Base-by-base conservation (phyloP, 2,329 filamentous ascomycete species). In the Fusarium nanum region DNA sequence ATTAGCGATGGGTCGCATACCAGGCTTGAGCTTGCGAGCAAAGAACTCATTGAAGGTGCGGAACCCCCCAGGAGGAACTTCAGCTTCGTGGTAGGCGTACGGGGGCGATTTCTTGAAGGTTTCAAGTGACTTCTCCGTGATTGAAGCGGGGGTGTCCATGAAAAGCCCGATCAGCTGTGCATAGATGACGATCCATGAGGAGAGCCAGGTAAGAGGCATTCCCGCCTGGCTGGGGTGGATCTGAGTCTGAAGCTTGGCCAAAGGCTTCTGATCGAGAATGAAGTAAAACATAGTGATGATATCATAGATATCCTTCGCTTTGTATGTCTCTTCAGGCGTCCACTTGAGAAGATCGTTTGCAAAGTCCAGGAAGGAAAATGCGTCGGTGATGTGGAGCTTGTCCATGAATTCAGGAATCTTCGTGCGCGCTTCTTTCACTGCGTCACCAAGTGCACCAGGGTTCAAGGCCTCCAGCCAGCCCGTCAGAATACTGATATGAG, bases 31-130 rank as follows among this genome's bases (percentile, higher is more conserved):
- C 12, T 63, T 60, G 2, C 37, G 60, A 6, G 60, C 25, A 7
- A 63, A 63, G 32, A 63, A 63, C 7, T 63, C 30, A 4, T 63
- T 63, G 3, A 63, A 63, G 13, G 60, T 63, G 1, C 57, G 60
- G 47, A 63, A 63, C 3, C 60, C 60, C 7, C 60, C 60, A 18
- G 25, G 22, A 7, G 60, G 60, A 7, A 63, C 22, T 9, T 62
- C 9, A 9, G 57, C 57, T 12, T 63, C 60, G 3, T 63, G 11
- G 6, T 28, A 62, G 16, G 45, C 46, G 41, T 62, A 62, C n/a
- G 30, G 45, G 14, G 60, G 60, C 0, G 60, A 63, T 6, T 63
- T 34, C 23, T 62, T 62, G 32, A 63, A 63, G 2, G 32, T 63
- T 2, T 55, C 30, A 3, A 63, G 32, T 3, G 57, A 63, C 7